Evolutionary conservation across 805 yeast genomes (phyloP).

Genomic region (Saccharomyces kudriavzevii): DNA sequence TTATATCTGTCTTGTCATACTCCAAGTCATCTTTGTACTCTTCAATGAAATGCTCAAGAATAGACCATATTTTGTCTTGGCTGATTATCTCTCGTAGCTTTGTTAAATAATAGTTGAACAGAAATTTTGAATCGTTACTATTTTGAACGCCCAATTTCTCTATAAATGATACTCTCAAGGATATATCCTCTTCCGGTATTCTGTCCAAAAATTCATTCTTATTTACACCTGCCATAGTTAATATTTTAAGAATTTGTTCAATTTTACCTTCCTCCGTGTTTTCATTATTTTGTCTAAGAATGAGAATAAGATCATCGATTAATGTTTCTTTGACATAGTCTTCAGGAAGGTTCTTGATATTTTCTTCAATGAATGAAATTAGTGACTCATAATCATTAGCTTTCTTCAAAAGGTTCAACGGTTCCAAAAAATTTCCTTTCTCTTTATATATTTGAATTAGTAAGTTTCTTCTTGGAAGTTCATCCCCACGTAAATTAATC

Average conservation of each 20-base stretch:
- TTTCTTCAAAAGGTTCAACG: conserved; percentile 8
- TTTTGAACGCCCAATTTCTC: conserved; percentile 19
- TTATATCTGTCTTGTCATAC: conserved; percentile 19
- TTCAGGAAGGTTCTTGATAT: conserved; percentile 9
- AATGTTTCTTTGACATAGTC: conserved; percentile 7
- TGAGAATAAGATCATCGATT: conserved; percentile 12
- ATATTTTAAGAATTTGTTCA: conserved; percentile 5
- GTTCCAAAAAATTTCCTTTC: conserved; percentile 10
- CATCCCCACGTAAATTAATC: conserved; percentile 2
- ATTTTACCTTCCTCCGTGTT: conserved; percentile 2
- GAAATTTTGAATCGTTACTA: conserved; percentile 18
- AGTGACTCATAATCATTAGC: conserved; percentile 2
- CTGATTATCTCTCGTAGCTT: conserved; percentile 16
- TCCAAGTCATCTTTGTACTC: conserved; percentile 20
- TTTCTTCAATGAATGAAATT: conserved; percentile 6
- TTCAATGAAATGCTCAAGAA: conserved; percentile 8
- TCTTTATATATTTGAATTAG: conserved; percentile 12
- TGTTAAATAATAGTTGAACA: conserved; percentile 20
- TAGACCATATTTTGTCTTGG: conserved; percentile 12
- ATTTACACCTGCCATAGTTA: conserved; percentile 8
- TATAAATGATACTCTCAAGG: conserved; percentile 17
- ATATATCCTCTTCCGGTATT: conserved; percentile 7
- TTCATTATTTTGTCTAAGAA: conserved; percentile 3
- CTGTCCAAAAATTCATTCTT: conserved; percentile 11
- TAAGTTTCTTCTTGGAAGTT: conserved; percentile 1